Conservation (phyloP, 202 grass and related monocot species). For the Setaria viridis region DNA sequence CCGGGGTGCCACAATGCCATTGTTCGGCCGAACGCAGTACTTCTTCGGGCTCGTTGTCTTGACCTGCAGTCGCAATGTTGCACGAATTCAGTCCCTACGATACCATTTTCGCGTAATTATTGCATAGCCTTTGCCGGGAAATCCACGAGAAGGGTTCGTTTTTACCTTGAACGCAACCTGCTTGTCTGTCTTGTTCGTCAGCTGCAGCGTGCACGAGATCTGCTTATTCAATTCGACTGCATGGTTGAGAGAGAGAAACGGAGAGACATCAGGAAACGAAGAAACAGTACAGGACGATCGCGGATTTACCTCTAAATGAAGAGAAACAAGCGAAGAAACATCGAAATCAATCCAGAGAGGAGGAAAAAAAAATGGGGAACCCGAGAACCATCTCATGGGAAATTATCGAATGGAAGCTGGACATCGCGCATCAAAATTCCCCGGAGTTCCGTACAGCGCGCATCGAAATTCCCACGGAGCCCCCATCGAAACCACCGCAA, state of each 20-base stretch:
- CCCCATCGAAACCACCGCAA: background rate
- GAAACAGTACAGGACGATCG: conserved; percentile 16
- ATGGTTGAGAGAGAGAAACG: conserved; percentile 1
- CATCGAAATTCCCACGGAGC: background rate
- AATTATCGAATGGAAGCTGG: background rate
- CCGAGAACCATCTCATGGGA: background rate
- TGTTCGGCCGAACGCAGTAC: conserved; percentile 90
- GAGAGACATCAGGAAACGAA: conserved; percentile 31
- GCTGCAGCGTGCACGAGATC: conserved; percentile 83
- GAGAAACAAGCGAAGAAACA: background rate
- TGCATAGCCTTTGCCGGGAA: background rate
- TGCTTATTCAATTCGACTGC: conserved; percentile 88
- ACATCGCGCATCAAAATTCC: background rate
- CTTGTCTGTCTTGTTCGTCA: conserved; percentile 79
- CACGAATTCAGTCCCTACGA: background rate
- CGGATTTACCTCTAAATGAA: background rate
- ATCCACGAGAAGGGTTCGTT: background rate
- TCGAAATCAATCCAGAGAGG: background rate
- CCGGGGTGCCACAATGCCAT: conserved; percentile 77
- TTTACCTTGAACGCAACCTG: conserved; percentile 84
- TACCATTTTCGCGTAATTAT: background rate
- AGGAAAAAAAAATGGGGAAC: background rate
- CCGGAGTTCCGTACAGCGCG: background rate
- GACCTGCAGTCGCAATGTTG: conserved; percentile 58
- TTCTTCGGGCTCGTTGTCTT: conserved; percentile 98